Conservation (phyloP, 441 rosid genomes). For the Geranium incanum region DNA sequence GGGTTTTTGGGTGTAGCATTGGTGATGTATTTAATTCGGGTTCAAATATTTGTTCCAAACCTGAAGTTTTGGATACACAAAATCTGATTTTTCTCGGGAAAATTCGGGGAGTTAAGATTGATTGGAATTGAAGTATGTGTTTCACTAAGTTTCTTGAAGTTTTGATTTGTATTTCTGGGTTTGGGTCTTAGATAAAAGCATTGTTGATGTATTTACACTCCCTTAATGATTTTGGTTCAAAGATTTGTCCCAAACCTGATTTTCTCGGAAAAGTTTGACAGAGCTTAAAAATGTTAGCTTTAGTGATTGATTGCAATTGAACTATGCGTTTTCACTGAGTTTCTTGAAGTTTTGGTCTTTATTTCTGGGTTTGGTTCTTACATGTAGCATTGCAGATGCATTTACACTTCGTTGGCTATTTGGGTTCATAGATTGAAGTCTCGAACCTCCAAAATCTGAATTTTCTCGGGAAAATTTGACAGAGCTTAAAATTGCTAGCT, state of each 20-base stretch:
- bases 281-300: background rate
- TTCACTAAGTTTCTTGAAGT: background rate
- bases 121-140: background rate
- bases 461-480: conserved; percentile 20
- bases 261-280: too few species aligned
- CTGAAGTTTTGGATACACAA: too few species aligned
- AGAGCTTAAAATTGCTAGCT: conserved; percentile 37
- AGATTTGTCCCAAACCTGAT: too few species aligned
- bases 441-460: background rate
- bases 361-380: background rate
- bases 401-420: background rate
- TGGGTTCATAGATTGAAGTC: background rate
- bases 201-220: background rate
- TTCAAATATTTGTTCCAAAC: too few species aligned
- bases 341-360: background rate
- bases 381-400: background rate
- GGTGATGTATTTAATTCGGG: too few species aligned
- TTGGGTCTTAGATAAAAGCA: background rate
- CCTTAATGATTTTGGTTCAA: conserved; percentile 5
- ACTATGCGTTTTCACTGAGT: background rate
- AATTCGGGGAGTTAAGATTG: too few species aligned
- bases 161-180: background rate
- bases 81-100: too few species aligned
- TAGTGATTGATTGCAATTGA: background rate
- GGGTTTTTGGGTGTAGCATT: too few species aligned